A percentile compares a stretch with the other conserved stretches of the same genome.
Evolutionary conservation across 1,139 yeast species (phyloP).

Genomic region (Blastobotrys ciferrii): DNA sequence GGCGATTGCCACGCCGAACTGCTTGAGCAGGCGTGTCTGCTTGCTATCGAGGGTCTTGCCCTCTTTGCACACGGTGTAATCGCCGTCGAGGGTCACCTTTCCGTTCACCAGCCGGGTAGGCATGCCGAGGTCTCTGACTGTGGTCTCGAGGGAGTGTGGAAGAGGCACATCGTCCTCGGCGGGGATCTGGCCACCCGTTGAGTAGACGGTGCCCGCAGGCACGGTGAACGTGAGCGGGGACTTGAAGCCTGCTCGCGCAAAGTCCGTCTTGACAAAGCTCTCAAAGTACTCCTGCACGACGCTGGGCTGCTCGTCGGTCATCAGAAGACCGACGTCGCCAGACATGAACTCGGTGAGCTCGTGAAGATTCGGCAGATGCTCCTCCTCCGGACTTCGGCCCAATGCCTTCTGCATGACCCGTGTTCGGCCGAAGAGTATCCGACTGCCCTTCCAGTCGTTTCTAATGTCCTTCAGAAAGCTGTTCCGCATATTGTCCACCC

Average conservation of each 20-base stretch:
- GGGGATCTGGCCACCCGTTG: constrained; percentile 92
- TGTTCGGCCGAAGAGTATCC: constrained; percentile 85
- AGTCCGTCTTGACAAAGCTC: constrained; percentile 76
- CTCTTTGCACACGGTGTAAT: constrained; percentile 73
- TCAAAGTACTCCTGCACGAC: constrained; percentile 83
- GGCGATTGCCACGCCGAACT: constrained; percentile 92
- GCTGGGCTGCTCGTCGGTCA: constrained; percentile 82
- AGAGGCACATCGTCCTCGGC: constrained; percentile 92
- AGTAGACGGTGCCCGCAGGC: constrained; percentile 87
- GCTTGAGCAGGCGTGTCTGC: constrained; percentile 88
- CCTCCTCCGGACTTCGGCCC: constrained; percentile 84
- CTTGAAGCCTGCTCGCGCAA: constrained; percentile 81
- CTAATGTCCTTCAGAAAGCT: constrained; percentile 92
- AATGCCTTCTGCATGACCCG: constrained; percentile 90
- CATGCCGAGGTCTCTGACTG: constrained; percentile 82
- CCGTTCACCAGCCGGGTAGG: constrained; percentile 92
- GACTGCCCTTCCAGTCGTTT: constrained; percentile 88
- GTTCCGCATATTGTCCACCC: constrained; percentile 90
- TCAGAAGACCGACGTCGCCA: constrained; percentile 83
- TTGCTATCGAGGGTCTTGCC: constrained; percentile 85
- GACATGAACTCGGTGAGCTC: constrained; percentile 55
- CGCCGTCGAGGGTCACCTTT: constrained; percentile 72
- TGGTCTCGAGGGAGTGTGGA: constrained; percentile 93
- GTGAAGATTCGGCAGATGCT: constrained; percentile 80
- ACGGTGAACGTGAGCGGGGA: constrained; percentile 80